phyloP scores from a whole-genome alignment of 2,329 filamentous ascomycete species.

The Aureobasidium sp. region DNA sequence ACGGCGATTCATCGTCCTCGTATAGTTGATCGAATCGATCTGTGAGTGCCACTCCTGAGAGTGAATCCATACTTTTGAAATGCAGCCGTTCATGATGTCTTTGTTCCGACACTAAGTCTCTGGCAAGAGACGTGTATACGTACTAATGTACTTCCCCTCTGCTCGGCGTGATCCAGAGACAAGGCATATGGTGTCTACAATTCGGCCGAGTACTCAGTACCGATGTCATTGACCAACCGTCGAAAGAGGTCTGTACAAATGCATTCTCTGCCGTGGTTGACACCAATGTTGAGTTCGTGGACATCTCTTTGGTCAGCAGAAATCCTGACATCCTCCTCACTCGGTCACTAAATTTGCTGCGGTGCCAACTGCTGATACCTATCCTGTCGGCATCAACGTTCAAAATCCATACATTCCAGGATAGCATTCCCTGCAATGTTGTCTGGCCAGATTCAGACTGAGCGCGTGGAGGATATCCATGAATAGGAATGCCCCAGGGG shows the following conservation, averaged over 20 bases:
- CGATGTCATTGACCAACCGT: neutral
- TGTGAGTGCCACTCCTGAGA: neutral
- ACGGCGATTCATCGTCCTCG: neutral
- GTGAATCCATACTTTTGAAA: neutral
- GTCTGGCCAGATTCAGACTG: neutral
- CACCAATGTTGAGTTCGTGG: neutral
- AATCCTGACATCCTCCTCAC: neutral
- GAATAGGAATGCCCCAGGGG: neutral
- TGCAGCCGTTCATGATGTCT: neutral
- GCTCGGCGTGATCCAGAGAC: neutral
- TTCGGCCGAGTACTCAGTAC: neutral
- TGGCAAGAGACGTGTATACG: neutral
- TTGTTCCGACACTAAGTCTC: neutral
- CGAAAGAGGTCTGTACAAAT: neutral
- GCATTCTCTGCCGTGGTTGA: neutral
- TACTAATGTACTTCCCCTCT: neutral
- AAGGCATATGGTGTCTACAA: neutral
- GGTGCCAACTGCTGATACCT: too few relatives aligned
- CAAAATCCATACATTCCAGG: neutral
- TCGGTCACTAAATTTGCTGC: too few relatives aligned
- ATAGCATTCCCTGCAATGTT: neutral
- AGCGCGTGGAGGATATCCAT: neutral
- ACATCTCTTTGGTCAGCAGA: neutral
- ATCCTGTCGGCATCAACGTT: too few relatives aligned
- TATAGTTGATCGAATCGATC: neutral